A percentile compares a stretch with the other conserved stretches of the same genome.
Conservation (phyloP, 192 early-diverging fungal species). For the Rhizoclosmatium globosum region DNA sequence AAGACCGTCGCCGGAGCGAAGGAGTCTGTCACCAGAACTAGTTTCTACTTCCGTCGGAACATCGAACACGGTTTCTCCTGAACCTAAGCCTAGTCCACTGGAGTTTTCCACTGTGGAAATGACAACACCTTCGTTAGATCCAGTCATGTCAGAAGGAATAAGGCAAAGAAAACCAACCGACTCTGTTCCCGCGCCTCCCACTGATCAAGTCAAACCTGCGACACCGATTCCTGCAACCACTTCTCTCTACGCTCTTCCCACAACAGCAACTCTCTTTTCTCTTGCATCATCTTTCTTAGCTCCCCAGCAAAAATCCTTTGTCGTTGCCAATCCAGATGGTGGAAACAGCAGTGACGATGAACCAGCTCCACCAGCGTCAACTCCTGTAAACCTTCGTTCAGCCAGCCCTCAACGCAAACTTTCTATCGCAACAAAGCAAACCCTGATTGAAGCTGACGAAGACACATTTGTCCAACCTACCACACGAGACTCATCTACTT, state of each 20-base stretch:
- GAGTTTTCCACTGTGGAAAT: neutral
- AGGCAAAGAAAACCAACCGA: neutral
- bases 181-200: neutral
- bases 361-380: no score
- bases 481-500: neutral
- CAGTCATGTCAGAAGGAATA: neutral
- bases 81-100: neutral
- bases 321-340: neutral
- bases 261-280: slow-evolving; percentile 11
- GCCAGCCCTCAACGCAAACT: no score
- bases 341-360: slow-evolving; percentile 1
- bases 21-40: neutral
- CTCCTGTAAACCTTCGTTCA: no score
- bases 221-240: neutral
- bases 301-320: neutral
- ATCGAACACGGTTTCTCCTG: neutral
- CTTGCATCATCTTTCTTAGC: slow-evolving; percentile 14
- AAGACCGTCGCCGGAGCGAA: neutral
- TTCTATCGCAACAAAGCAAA: neutral
- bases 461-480: neutral
- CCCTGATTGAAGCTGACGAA: neutral
- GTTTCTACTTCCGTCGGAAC: neutral
- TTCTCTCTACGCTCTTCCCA: neutral
- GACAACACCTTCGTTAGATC: neutral
- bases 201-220: neutral